A percentile compares a stretch with the other conserved stretches of the same genome.
Conservation (phyloP, 2,329 filamentous ascomycete genomes). For the Epicoccum sorghinum region DNA sequence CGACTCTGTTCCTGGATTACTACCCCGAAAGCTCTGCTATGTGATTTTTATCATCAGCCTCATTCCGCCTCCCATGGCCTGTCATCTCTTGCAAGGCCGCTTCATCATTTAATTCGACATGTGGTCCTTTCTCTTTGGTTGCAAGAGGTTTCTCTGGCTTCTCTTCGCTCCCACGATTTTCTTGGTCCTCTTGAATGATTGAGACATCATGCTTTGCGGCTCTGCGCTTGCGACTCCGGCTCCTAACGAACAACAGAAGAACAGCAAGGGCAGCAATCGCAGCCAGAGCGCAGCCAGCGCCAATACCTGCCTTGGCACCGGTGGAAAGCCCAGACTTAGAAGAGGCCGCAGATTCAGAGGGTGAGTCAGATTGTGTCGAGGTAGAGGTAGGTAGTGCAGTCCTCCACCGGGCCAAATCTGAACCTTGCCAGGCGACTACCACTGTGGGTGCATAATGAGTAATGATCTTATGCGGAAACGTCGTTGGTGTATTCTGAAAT, state of each 20-base stretch:
- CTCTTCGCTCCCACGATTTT: background rate
- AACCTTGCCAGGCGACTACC: conserved; percentile 4
- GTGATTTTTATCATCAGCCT: background rate
- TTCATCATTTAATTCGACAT: background rate
- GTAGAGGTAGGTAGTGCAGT: background rate
- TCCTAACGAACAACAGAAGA: background rate
- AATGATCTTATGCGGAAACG: background rate
- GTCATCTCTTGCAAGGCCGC: background rate
- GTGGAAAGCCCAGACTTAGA: background rate
- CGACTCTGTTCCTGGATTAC: background rate
- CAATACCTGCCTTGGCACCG: background rate
- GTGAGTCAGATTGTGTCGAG: background rate
- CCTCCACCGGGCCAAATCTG: background rate
- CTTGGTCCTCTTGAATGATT: background rate
- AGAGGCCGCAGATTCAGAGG: background rate
- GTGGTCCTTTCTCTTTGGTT: background rate
- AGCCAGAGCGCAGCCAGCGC: background rate
- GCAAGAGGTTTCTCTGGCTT: background rate
- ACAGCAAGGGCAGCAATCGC: background rate
- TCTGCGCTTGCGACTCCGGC: background rate
- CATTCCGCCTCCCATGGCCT: background rate
- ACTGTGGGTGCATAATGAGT: conserved; percentile 1
- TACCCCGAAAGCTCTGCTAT: background rate
- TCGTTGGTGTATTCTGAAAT: background rate
- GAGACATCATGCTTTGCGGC: background rate